A percentile compares a stretch with the other conserved stretches of the same genome.
These are phyloP conservation scores for Colletotrichum gloeosporioides DNA, from an alignment of 2,329 filamentous ascomycete genomes.

Conservation along the genomic window DNA sequence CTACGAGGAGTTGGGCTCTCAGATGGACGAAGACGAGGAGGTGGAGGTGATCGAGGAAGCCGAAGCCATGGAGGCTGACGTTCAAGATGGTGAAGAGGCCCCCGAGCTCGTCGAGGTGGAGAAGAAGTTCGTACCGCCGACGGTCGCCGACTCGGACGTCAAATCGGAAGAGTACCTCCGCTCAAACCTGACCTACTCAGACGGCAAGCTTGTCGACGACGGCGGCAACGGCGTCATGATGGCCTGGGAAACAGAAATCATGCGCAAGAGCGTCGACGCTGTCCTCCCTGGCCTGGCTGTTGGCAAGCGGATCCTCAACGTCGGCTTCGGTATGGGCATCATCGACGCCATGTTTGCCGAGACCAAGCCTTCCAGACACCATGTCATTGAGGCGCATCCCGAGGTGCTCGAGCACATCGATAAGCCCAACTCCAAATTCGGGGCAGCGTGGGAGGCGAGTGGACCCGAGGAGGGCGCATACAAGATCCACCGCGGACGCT, in stretches of 20 bases:
- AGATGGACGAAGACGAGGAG: slow-evolving; percentile 50
- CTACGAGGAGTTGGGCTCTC: slow-evolving; percentile 73
- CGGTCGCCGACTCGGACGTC: slow-evolving; percentile 50
- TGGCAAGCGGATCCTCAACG: slow-evolving; percentile 78
- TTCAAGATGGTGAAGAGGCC: slow-evolving; percentile 18
- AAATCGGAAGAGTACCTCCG: slow-evolving; percentile 73
- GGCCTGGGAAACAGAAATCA: slow-evolving; percentile 89
- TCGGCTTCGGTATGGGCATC: slow-evolving; percentile 92
- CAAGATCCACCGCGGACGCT: slow-evolving; percentile 75
- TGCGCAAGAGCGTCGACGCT: slow-evolving; percentile 76
- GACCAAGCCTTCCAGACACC: slow-evolving; percentile 71
- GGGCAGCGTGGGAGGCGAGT: slow-evolving; percentile 57
- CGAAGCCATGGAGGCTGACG: slow-evolving; percentile 19
- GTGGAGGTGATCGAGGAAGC: slow-evolving; percentile 46
- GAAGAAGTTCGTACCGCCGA: slow-evolving; percentile 39
- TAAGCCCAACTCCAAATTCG: slow-evolving; percentile 55
- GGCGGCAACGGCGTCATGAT: slow-evolving; percentile 90
- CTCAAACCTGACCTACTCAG: slow-evolving; percentile 68
- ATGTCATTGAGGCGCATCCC: slow-evolving; percentile 87
- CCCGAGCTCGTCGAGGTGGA: slow-evolving; percentile 26
- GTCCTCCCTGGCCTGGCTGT: slow-evolving; percentile 47
- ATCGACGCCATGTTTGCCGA: slow-evolving; percentile 78
- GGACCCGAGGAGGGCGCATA: slow-evolving; percentile 70
- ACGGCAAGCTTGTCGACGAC: slow-evolving; percentile 73
- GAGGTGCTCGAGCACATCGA: slow-evolving; percentile 72